Base-by-base conservation (phyloP, 371 early-diverging fungal genomes). In the Thermomucor indicae-seudaticae region DNA sequence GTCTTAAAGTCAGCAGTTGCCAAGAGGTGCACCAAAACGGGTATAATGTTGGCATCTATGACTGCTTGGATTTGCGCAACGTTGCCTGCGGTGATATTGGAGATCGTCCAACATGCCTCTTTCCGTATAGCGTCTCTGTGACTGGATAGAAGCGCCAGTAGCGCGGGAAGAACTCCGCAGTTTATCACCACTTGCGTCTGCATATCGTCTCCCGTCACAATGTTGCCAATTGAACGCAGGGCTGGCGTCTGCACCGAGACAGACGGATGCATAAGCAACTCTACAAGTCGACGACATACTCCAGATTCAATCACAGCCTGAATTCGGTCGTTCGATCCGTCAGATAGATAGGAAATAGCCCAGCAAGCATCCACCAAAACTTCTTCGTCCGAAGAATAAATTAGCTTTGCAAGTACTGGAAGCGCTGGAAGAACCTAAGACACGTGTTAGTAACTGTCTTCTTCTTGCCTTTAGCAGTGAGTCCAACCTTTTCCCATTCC, bases 71-170 rank as follows among this genome's bases (percentile, higher is more conserved):
- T 95, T 71, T 99, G 99, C n/a, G 69, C 72, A 17, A 88, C 78
- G 55, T 88, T 95, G 35, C 99, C 99, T 17, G 99, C 99, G 17
- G 99, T 97, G 65, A 99, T 93, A 78, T 99, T 99, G 25, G 98
- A 98, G 44, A 99, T 91, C 14, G 98, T 96, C 99, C 99, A 99
- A 82, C 99, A 99, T 23, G 99, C 97, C 72, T 99, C 99, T 78
- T 99, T 99, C 58, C 95, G 90, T 53, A 99, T 92, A 34, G 88
- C 89, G 46, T 97, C 95, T 71, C 91, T 91, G 44, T 90, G 84
- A 63, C 87, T 87, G 54, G 76, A 79, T 23, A 97, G 84, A 40
- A 96, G 82, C 20, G 80, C 65, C 17, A 83, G 74, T 14, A 99
- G 78, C 8, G 94, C 89, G 23, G 83, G 79, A 22, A 99, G 75